These are phyloP conservation scores for Botrytis medusae DNA, from an alignment of 2,329 filamentous ascomycete genomes.

Conservation along the genomic window DNA sequence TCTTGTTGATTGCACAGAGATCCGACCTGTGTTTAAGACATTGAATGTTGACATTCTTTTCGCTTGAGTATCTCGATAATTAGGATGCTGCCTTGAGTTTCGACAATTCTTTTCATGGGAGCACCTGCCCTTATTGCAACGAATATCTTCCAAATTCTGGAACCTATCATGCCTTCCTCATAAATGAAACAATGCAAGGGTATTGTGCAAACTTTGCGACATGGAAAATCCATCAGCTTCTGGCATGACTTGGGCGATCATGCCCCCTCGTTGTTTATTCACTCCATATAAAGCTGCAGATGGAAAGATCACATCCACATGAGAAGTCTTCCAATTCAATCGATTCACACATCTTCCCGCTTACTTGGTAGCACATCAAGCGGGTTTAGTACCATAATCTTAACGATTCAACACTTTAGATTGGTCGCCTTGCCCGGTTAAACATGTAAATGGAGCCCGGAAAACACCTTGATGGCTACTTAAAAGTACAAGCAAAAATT, in stretches of 20 bases:
- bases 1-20: background rate
- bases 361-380: background rate
- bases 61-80: background rate
- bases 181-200: background rate
- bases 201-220: background rate
- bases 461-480: conserved; percentile 19
- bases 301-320: background rate
- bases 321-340: background rate
- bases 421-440: conserved; percentile 1
- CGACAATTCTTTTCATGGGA: background rate
- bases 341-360: background rate
- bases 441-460: background rate
- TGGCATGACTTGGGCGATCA: background rate
- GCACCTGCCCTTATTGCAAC: conserved; percentile 7
- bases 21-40: background rate
- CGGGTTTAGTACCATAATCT: background rate
- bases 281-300: background rate
- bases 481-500: background rate
- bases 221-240: background rate
- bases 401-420: background rate
- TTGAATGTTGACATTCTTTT: background rate
- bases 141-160: background rate
- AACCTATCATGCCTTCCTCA: background rate
- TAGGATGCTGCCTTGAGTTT: background rate
- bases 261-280: background rate